Evolutionary conservation across 2,329 filamentous ascomycete species (phyloP).

Genomic region (Nectriaceae sp.): DNA sequence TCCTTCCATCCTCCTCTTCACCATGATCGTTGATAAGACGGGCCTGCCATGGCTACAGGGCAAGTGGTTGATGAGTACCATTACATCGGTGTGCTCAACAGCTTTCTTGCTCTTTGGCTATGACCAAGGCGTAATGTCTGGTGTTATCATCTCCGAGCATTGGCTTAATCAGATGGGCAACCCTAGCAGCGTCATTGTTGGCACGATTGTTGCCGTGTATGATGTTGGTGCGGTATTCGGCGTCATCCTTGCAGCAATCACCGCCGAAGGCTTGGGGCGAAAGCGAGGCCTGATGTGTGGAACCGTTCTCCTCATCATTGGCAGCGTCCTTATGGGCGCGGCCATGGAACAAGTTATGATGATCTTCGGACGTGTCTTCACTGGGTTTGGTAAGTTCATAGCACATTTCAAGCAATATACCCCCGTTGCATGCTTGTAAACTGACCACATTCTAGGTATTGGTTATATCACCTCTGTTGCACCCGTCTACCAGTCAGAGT

Average conservation of each 20-base stretch:
- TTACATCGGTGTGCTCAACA: background rate
- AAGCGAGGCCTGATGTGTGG: background rate
- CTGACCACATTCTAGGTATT: background rate
- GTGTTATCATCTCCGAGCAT: background rate
- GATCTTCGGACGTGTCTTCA: background rate
- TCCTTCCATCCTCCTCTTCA: background rate
- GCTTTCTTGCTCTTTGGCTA: background rate
- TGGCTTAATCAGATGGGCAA: background rate
- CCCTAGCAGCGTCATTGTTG: background rate
- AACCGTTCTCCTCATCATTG: background rate
- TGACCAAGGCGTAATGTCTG: background rate
- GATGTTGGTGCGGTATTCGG: background rate
- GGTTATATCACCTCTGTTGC: background rate
- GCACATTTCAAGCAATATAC: too few relatives aligned
- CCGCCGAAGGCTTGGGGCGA: background rate
- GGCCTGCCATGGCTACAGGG: background rate
- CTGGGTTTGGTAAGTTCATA: background rate
- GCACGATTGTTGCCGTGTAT: background rate
- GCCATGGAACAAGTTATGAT: background rate
- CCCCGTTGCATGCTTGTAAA: too few relatives aligned
- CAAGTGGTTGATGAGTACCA: background rate
- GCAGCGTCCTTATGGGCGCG: background rate
- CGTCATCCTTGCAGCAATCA: background rate
- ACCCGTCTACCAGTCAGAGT: background rate
- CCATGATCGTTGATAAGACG: background rate